Conservation (phyloP, 2,329 filamentous ascomycete species). For the Penicillium psychrosexuale region DNA sequence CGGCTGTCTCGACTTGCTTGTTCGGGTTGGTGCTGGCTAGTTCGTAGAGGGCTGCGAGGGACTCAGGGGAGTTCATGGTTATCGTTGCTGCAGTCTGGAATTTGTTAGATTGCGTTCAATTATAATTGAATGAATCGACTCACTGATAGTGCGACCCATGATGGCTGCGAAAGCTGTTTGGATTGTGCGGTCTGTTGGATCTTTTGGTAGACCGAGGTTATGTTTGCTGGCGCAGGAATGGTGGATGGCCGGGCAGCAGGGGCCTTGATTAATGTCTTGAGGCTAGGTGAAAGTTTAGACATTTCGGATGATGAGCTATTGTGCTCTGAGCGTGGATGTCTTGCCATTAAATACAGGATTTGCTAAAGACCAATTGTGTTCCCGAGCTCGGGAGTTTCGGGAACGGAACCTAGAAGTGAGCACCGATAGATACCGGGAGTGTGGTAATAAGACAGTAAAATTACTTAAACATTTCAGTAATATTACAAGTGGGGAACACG, state of each 20-base stretch:
- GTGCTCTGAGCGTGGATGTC: neutral
- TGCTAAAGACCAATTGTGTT: neutral
- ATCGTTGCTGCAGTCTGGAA: conserved; percentile 74
- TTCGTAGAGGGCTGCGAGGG: conserved; percentile 34
- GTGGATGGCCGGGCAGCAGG: conserved; percentile 64
- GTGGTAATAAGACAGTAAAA: neutral
- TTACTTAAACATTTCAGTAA: neutral
- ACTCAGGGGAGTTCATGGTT: conserved; percentile 81
- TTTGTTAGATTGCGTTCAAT: neutral
- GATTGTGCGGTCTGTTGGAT: conserved; percentile 62
- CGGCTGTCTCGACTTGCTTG: conserved; percentile 33
- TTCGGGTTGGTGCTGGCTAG: conserved; percentile 18
- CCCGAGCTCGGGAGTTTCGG: conserved; percentile 3
- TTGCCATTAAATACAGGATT: conserved; percentile 2
- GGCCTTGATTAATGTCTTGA: conserved; percentile 73
- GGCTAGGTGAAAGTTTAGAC: conserved; percentile 68
- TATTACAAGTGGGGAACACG: neutral
- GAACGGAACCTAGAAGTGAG: conserved; percentile 10
- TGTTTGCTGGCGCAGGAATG: conserved; percentile 60
- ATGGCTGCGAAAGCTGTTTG: conserved; percentile 60
- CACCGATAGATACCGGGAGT: conserved; percentile 2
- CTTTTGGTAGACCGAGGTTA: conserved; percentile 61
- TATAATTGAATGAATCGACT: conserved; percentile 5
- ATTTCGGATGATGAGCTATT: conserved; percentile 44
- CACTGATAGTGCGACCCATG: conserved; percentile 67